Evolutionary conservation across 768 basidiomycete genomes (phyloP).

Genomic region (Ramaria rubella): DNA sequence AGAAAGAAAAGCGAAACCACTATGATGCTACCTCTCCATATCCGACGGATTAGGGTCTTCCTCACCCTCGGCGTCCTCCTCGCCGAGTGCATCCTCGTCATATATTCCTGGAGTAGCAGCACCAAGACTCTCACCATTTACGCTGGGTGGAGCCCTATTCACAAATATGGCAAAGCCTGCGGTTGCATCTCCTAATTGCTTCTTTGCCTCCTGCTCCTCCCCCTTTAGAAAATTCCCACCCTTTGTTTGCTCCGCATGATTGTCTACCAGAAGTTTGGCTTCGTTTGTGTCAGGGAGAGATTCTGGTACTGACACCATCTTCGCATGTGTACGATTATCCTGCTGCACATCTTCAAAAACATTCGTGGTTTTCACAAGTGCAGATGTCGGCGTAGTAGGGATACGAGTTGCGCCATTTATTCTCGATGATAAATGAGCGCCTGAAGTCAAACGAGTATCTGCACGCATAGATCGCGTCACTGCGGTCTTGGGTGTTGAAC

Average conservation of each 20-base stretch:
- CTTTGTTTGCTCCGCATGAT: neutral
- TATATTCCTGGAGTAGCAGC: neutral
- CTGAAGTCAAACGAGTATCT: neutral
- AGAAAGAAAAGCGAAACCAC: neutral
- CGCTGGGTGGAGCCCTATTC: neutral
- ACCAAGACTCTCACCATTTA: neutral
- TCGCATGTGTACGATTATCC: neutral
- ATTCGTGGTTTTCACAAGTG: neutral
- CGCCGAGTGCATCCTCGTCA: conserved; percentile 14
- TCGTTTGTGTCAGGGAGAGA: neutral
- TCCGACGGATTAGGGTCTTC: conserved; percentile 15
- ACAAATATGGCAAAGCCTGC: neutral
- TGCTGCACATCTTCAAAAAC: neutral
- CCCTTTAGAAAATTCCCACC: neutral
- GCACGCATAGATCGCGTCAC: neutral
- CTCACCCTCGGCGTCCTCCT: conserved; percentile 22
- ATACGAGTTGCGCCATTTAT: neutral
- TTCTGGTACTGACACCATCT: too few relatives aligned
- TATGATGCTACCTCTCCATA: neutral
- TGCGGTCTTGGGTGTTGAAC: neutral
- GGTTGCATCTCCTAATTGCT: neutral
- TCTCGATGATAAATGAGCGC: neutral
- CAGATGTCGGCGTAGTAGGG: neutral
- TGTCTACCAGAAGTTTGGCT: neutral
- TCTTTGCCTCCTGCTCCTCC: neutral